Evolutionary conservation across 2,329 filamentous ascomycete genomes (phyloP).

Genomic region (Alternaria sp.): DNA sequence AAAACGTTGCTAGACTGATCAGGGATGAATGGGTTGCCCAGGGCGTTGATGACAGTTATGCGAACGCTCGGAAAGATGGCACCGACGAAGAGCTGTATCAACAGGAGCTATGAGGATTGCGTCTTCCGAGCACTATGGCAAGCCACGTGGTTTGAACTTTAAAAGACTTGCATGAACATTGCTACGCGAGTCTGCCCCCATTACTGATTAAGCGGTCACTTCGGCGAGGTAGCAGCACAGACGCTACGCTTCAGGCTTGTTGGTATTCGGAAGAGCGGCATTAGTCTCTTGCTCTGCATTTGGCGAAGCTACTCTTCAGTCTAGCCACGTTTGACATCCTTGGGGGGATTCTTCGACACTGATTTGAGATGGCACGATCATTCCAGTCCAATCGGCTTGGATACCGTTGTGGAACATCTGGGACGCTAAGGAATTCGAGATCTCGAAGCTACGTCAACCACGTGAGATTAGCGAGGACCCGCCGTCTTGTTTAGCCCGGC

Average conservation of each 20-base stretch:
- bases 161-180: background rate
- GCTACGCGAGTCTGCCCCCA: background rate
- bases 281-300: background rate
- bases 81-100: background rate
- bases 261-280: background rate
- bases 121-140: background rate
- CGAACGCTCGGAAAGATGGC: background rate
- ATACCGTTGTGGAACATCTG: background rate
- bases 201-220: background rate
- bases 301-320: background rate
- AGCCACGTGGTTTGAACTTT: background rate
- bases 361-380: background rate
- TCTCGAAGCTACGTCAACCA: background rate
- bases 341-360: background rate
- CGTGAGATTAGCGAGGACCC: background rate
- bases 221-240: background rate
- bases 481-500: background rate
- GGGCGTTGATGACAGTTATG: background rate
- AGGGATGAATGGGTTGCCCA: constrained; percentile 62
- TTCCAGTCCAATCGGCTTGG: background rate
- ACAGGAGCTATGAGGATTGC: background rate
- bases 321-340: background rate
- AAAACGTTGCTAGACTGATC: constrained; percentile 77
- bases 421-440: background rate
- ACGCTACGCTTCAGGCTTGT: background rate